Base-by-base conservation (phyloP, 2,329 filamentous ascomycete genomes). In the Dactylellina leptospora region DNA sequence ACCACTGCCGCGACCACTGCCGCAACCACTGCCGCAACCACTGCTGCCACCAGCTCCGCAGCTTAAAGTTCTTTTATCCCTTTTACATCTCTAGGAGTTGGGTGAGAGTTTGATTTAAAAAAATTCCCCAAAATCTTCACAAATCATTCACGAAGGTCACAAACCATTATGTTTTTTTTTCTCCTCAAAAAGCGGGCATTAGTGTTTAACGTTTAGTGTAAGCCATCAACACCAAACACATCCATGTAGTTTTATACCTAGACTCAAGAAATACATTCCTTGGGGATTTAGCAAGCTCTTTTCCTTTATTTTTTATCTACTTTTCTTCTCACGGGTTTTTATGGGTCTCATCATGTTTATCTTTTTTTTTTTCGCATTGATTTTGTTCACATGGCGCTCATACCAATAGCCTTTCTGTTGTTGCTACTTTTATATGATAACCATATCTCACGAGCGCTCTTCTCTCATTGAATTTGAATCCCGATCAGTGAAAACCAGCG, bases 231-330 rank as follows among this genome's bases (percentile, higher is more conserved):
- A n/a, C n/a, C 18, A 44, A 20, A 28, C 54, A 47, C 23, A 10
- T 25, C 50, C 50, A 58, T 71, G 66, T 71, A 71, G 66, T 71
- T 71, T 71, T 71, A 71, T 53, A 70, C 38, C 66, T 71, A 71
- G 66, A 71, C 66, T 66, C 61, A 58, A 63, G 53, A 56, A 63
- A 62, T 61, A 71, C 66, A 71, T 71, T 63, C 58, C 51, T 62
- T 71, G 66, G 58, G 56, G 66, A 44, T 47, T 50, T 71, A 55
- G 50, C 54, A 47, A 48, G 62, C 30, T 40, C 40, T 45, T 45
- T 59, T 59, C 45, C 18, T 70, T 55, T 58, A 18, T 30, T 58
- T 33, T 30, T 23, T 47, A 36, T 50, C 22, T 54, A 45, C 25
- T 30, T 42, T 58, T 55, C 23, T 25, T 40, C 20, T 40, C 23